Evolutionary conservation across 345 rosid genomes (phyloP).

Genomic region (Gossypium bickii): DNA sequence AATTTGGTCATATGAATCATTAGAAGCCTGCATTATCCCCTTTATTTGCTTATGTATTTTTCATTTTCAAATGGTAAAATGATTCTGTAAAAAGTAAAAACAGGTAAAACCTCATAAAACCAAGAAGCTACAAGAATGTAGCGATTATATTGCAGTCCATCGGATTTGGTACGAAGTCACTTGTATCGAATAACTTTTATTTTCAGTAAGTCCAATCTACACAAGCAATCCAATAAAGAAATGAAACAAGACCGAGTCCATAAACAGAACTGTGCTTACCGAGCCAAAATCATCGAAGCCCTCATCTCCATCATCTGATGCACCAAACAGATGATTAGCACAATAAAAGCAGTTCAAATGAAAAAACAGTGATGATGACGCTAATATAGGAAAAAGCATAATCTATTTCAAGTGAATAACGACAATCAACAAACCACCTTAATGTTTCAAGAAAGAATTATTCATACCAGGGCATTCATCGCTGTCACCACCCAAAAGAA

Average conservation of each 20-base stretch:
- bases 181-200: background rate
- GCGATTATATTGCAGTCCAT: background rate
- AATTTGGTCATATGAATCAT: background rate
- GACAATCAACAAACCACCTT: background rate
- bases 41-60: background rate
- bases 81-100: no score
- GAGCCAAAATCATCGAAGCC: constrained; percentile 46
- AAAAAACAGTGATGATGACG: background rate
- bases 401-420: background rate
- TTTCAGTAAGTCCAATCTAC: background rate
- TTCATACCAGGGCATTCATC: constrained; percentile 50
- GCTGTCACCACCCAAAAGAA: constrained; percentile 65
- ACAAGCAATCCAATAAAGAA: background rate
- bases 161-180: background rate
- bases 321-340: constrained; percentile 5
- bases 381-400: background rate
- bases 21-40: background rate
- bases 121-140: background rate
- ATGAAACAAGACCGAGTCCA: background rate
- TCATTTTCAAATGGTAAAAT: background rate
- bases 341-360: background rate
- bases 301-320: constrained; percentile 44
- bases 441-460: background rate
- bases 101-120: no score
- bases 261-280: constrained; percentile 29